phyloP scores from a whole-genome alignment of 495 filamentous ascomycete species.

The Evansstolkia leycettana region DNA sequence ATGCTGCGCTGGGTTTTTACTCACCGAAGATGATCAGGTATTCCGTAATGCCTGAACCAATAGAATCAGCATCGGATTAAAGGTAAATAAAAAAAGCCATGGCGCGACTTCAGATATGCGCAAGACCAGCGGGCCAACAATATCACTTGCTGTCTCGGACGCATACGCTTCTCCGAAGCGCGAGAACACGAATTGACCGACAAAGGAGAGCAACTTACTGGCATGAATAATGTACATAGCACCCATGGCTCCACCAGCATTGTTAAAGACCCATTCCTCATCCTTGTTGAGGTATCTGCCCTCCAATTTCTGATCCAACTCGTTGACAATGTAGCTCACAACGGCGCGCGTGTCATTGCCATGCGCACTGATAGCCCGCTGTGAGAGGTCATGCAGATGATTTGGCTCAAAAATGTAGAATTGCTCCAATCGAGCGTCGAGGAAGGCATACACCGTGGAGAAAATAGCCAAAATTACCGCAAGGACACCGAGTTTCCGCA shows the following conservation, averaged over 20 bases:
- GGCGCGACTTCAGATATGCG: too few species aligned
- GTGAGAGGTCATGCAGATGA: conserved; percentile 56
- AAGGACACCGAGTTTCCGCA: conserved; percentile 39
- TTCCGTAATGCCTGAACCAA: conserved; percentile 57
- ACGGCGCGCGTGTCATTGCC: conserved; percentile 60
- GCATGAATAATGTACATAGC: conserved; percentile 84
- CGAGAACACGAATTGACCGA: not conserved
- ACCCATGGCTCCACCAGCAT: conserved; percentile 77
- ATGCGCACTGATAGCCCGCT: conserved; percentile 50
- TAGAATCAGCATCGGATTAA: too few species aligned
- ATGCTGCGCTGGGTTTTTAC: conserved; percentile 4
- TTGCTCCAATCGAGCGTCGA: conserved; percentile 55
- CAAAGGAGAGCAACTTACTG: conserved; percentile 31
- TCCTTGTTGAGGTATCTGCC: conserved; percentile 28
- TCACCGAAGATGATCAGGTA: conserved; percentile 70
- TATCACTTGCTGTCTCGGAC: conserved; percentile 7
- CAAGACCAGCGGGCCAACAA: conserved; percentile 3
- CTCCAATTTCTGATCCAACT: conserved; percentile 25
- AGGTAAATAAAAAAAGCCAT: too few species aligned
- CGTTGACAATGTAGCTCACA: conserved; percentile 49
- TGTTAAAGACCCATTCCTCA: conserved; percentile 45
- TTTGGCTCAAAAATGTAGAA: conserved; percentile 67
- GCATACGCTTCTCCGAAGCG: too few species aligned
- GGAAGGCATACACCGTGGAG: conserved; percentile 44
- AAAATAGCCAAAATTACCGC: conserved; percentile 49